Percentiles rank a stretch among this genome's conserved stretches.
Evolutionary conservation across 495 filamentous ascomycete species (phyloP).

Genomic region (Neurospora sp.): DNA sequence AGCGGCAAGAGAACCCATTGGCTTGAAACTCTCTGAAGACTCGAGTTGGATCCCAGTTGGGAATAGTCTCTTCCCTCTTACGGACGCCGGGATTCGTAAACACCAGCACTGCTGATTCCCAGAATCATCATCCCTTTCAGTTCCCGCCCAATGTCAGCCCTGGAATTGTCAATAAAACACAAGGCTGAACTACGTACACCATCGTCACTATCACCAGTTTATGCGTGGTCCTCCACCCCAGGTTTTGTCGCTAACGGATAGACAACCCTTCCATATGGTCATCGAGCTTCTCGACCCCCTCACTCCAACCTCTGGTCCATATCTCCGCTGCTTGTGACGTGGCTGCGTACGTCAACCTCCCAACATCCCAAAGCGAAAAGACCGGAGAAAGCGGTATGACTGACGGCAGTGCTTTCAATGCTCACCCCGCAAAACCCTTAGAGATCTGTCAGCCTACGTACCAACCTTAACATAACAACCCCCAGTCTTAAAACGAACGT

Average conservation of each 20-base stretch:
- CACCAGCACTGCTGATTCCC: background rate
- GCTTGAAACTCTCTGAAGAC: background rate
- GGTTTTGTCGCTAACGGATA: background rate
- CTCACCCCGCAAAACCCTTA: background rate
- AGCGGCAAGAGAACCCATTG: background rate
- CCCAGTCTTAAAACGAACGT: background rate
- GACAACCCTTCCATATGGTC: background rate
- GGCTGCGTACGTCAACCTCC: background rate
- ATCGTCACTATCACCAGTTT: background rate
- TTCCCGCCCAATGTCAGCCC: background rate
- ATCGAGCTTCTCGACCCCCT: background rate
- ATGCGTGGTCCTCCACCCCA: background rate
- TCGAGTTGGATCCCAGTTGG: background rate
- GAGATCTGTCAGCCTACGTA: background rate
- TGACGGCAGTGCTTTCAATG: background rate
- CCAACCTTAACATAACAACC: background rate
- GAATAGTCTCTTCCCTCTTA: background rate
- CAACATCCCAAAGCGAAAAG: background rate
- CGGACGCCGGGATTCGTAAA: background rate
- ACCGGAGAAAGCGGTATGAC: background rate
- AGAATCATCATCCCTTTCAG: background rate
- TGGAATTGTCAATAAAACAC: background rate
- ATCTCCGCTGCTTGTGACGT: background rate
- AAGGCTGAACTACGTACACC: background rate
- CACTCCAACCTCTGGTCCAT: background rate